Evolutionary conservation across 2,329 filamentous ascomycete genomes (phyloP), one percentile per base, ranked within the genome.

Genomic region (Aureobasidium pullulans): DNA sequence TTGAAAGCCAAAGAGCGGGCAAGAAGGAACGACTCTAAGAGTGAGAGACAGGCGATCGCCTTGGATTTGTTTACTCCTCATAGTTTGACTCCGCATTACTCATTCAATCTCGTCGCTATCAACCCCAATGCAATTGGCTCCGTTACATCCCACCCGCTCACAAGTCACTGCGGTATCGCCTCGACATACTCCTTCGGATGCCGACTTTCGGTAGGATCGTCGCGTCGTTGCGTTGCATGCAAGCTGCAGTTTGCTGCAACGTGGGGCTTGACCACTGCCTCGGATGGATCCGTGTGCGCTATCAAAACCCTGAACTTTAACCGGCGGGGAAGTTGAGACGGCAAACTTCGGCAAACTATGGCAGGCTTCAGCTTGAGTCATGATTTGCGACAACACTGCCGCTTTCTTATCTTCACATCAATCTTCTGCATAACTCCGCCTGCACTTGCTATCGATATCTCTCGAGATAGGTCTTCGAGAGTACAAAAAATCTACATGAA

Each of bases 191-290:
- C 23, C 3, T 42, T 58, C 37, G 16, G 44, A 58, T 40, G 54
- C 54, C 54, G 54, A 49, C 49, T 39, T 29, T 48, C 44, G 54
- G 54, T 42, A 42, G 54, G 43, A 58, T 48, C 37, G 44, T 48
- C 44, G 34, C 23, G 31, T 47, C 32, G 42, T 57, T 39, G 42
- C 13, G 53, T 57, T 39, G 53, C 53, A 57, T 47, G 40, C 42
- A 37, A 37, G 32, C 42, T 57, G 53, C 53, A 43, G 10, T 43
- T 23, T 43, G 50, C 37, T 34, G 10, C 4, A 39, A 44, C 36
- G 53, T 57, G 53, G 53, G 53, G 53, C 31, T 32, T 39, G 31
- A 37, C 40, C 36, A 16, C 23, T 46, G 15, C 40, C 32, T 39
- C 42, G 53, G 52, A 28, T 36, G 39, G 10, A 15, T n/a, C 52